Percentiles rank a stretch among this genome's conserved stretches.
Evolutionary conservation across 2,329 filamentous ascomycete species (phyloP).

Genomic region (Coniochaeta hoffmannii): DNA sequence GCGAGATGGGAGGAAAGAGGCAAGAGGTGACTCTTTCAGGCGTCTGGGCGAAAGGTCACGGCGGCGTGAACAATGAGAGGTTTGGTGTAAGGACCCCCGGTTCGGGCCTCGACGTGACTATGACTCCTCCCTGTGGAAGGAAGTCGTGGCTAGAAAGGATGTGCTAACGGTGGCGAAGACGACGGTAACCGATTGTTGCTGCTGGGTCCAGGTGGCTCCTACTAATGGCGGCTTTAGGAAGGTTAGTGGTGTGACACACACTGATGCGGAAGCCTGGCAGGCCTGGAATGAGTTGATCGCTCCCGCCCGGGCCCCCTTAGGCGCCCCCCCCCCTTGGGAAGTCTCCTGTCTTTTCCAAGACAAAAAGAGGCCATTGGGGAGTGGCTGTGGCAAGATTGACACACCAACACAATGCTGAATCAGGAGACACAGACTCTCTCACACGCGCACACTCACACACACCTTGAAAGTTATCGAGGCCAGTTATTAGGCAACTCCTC

Average conservation of each 20-base stretch:
- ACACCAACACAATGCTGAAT: neutral
- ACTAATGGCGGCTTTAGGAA: neutral
- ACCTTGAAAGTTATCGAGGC: neutral
- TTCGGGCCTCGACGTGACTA: constrained; percentile 1
- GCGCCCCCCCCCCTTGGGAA: neutral
- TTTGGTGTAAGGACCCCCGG: neutral
- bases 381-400: neutral
- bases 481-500: neutral
- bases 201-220: neutral
- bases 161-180: constrained; percentile 2
- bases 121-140: neutral
- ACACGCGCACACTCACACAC: neutral
- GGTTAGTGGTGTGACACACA: constrained; percentile 3
- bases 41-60: neutral
- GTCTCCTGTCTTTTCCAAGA: neutral
- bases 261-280: neutral
- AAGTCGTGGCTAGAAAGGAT: neutral
- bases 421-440: neutral
- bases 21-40: constrained; percentile 4
- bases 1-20: neutral
- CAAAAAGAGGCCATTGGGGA: neutral
- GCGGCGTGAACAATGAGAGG: neutral
- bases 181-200: neutral
- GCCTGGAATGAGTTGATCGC: neutral
- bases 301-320: neutral